Conservation (phyloP, 73 alveolate genomes). For the Effrenium voratum region DNA sequence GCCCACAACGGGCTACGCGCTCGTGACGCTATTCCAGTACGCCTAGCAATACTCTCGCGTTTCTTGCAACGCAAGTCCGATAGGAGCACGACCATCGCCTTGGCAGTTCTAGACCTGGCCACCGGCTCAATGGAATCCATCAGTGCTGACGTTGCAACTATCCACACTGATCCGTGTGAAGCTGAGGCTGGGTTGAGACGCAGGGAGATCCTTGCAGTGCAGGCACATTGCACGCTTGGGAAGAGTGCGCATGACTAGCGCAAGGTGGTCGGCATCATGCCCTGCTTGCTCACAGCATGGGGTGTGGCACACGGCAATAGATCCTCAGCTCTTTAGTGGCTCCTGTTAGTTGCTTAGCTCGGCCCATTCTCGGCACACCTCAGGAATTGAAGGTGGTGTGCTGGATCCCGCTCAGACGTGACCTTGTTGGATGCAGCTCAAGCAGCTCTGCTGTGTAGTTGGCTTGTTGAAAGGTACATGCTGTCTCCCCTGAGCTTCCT, state of each 20-base stretch:
- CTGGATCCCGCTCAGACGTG: conserved; percentile 90
- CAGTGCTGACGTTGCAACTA: background rate
- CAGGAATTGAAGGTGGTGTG: conserved; percentile 49
- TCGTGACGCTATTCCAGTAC: conserved; percentile 70
- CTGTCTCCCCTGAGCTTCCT: conserved; percentile 88
- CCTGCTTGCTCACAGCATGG: conserved; percentile 89
- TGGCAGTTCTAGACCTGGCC: conserved; percentile 80
- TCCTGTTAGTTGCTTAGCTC: too few species aligned
- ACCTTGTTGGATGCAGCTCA: background rate
- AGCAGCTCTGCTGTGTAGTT: background rate
- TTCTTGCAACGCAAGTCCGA: background rate
- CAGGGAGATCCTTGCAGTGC: conserved; percentile 85
- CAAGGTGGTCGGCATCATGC: conserved; percentile 93
- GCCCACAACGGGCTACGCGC: conserved; percentile 87
- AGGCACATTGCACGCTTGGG: background rate
- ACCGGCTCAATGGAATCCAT: background rate
- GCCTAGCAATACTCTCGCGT: background rate
- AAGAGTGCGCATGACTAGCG: background rate
- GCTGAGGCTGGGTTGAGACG: conserved; percentile 66
- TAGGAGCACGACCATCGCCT: conserved; percentile 89
- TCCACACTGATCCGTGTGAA: too few species aligned
- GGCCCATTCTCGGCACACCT: too few species aligned
- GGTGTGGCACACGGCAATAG: conserved; percentile 88
- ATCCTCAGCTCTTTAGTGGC: background rate
- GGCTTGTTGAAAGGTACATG: conserved; percentile 23